Base-by-base conservation (phyloP, 2,329 filamentous ascomycete genomes). In the Myotisia sp. region DNA sequence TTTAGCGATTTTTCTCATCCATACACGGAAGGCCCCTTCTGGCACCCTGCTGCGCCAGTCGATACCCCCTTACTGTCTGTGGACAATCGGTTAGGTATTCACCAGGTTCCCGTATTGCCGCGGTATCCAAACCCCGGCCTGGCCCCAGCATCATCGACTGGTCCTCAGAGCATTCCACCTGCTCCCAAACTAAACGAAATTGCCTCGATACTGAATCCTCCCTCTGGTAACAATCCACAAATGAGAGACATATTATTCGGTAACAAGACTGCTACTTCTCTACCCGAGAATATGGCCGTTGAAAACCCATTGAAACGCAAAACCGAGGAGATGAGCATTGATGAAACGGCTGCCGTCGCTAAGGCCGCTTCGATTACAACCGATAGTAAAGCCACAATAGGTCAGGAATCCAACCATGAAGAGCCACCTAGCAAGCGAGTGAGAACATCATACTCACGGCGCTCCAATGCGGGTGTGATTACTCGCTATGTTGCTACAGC, bases 401-500 rank as follows among this genome's bases (percentile, higher is more conserved):
- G n/a, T n/a, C n/a, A n/a, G n/a, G n/a, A n/a, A n/a, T n/a, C n/a
- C n/a, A n/a, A 4, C 10, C 31, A 31, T 22, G 39, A 40, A 13
- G 38, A 14, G 23, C 32, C 22, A 8, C 32, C 32, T 17, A 21
- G 34, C 9, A 58, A 60, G 37, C 49, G 49, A 22, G 36, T 39
- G 13, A 58, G 52, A 37, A 39, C 39, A 3, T 33, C 31, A 4
- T 32, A 44, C 4, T 29, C 43, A 8, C 34, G 44, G 2, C 40
- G 43, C 16, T 29, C 34, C 9, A 29, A 10, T 34, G 36, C 6
- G 12, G 29, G 34, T 3, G 48, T 33, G 16, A 34, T 62, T 16
- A 44, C 47, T 29, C 55, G 51, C 35, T 56, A 63, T 44, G 56
- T 55, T 19, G 51, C 54, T 13, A 56, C 54, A 18, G 58, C 60